These are phyloP conservation scores for Pseudogymnoascus pannorum DNA, from an alignment of 2,329 filamentous ascomycete species.

Conservation along the genomic window DNA sequence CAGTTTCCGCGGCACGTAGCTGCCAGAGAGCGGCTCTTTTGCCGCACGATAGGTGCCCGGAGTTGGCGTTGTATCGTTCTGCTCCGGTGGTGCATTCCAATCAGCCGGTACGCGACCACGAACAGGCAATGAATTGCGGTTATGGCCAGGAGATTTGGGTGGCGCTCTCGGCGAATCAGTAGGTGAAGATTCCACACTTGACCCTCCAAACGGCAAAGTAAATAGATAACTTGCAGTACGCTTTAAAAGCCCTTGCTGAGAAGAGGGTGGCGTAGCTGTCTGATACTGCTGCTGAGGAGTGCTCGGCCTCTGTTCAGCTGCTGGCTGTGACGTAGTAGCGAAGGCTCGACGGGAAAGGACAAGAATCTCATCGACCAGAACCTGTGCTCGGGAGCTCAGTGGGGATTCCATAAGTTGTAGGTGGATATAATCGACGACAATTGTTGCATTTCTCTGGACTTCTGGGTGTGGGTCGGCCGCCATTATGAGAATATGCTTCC, in stretches of 20 bases:
- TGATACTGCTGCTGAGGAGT: slow-evolving; percentile 26
- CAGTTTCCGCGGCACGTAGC: slow-evolving; percentile 58
- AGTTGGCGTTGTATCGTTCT: slow-evolving; percentile 60
- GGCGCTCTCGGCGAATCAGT: slow-evolving; percentile 18
- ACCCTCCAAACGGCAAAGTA: slow-evolving; percentile 42
- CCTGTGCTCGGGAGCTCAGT: slow-evolving; percentile 62
- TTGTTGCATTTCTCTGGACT: slow-evolving; percentile 74
- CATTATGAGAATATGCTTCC: slow-evolving; percentile 86
- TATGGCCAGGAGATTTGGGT: slow-evolving; percentile 22
- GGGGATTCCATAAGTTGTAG: slow-evolving; percentile 69
- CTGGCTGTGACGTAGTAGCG: slow-evolving; percentile 27
- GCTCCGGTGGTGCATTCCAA: slow-evolving; percentile 61
- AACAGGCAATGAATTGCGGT: slow-evolving; percentile 22
- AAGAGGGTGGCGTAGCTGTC: slow-evolving; percentile 35
- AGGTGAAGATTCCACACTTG: slow-evolving; percentile 23
- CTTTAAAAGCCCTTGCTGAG: slow-evolving; percentile 52
- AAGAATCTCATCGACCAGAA: slow-evolving; percentile 66
- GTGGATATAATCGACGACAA: slow-evolving; percentile 83
- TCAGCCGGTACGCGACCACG: slow-evolving; percentile 45
- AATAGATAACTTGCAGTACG: slow-evolving; percentile 59
- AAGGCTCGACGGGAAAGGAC: slow-evolving; percentile 42
- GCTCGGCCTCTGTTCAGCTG: slow-evolving; percentile 22
- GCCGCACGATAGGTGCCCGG: slow-evolving; percentile 69
- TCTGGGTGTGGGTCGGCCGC: slow-evolving; percentile 93
- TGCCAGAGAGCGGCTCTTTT: slow-evolving; percentile 70